Conservation (phyloP, 192 early-diverging fungal species). For the Helicostylum pulchrum region DNA sequence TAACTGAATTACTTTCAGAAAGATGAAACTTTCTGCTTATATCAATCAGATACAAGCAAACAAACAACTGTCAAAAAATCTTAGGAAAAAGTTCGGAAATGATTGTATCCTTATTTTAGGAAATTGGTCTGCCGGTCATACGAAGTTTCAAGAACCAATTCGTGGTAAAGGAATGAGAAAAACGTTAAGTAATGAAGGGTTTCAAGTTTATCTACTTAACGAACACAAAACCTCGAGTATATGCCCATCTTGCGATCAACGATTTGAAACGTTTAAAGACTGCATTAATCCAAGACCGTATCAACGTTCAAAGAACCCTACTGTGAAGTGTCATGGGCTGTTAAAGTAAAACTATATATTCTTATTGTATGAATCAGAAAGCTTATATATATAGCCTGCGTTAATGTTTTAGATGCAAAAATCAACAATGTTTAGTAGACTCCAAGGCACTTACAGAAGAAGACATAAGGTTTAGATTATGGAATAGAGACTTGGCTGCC, state of each 20-base stretch:
- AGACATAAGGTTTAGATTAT: no score
- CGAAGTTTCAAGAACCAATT: constrained; percentile 5
- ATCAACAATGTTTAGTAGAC: no score
- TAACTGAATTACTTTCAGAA: background rate
- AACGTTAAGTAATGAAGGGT: background rate
- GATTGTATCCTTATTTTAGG: background rate
- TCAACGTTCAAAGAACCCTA: background rate
- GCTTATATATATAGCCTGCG: no score
- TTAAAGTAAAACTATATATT: no score
- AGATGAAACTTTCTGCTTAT: background rate
- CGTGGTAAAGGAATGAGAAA: background rate
- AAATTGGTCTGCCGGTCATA: background rate
- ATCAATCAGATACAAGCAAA: background rate
- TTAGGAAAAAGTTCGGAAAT: no score
- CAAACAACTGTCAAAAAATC: background rate
- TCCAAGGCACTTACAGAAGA: no score
- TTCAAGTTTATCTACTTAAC: background rate
- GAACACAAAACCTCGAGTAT: background rate
- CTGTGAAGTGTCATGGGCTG: background rate
- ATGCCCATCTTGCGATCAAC: background rate
- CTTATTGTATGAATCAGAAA: no score
- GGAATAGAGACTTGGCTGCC: no score
- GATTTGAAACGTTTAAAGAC: background rate
- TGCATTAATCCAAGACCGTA: background rate
- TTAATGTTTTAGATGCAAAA: no score